Base-by-base conservation (phyloP, 2,329 filamentous ascomycete species). In the Cladophialophora immunda region DNA sequence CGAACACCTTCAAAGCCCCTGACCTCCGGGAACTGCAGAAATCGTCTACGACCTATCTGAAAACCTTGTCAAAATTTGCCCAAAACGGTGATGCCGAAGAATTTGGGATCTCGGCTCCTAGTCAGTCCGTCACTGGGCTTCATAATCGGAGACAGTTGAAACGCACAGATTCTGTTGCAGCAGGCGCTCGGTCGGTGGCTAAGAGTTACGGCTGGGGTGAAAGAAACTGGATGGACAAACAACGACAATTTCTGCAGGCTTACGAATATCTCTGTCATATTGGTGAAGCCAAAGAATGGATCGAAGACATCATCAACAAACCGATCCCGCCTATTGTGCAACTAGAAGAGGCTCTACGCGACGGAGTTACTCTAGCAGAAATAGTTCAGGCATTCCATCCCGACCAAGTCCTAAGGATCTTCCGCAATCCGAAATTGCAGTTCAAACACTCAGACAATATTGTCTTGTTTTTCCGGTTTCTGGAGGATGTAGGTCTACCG, bases 191-290 rank as follows among this genome's bases (percentile, higher is more conserved):
- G 52, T 81, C 84, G 69, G 82, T 83, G 70, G 77, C 75, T 5
- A 82, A 81, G 64, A 83, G 80, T 29, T 92, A 90, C 71, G 86
- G 89, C 57, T 95, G 93, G 90, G 88, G 92, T 70, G 89, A 90
- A 22, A 88, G 92, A 58, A 97, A 94, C 77, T 99, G 95, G 95
- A 99, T 99, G 94, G 95, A 99, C 78, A 95, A 97, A 77, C 94
- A 99, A 77, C 88, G 95, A 29, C 94, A 98, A 77, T 98, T 97
- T 75, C 81, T 99, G 61, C 92, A 97, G 78, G 95, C 95, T 6
- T 99, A 99, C 76, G 95, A 99, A 78, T 99, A 99, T 77, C 90
- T 99, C 41, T 99, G 95, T 77, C 95, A 99, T 76, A 98, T 99
- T 71, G 95, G 95, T 77, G 95, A 99, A 82, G 95, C 95, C 25